Conservation (phyloP, 768 basidiomycete genomes). For the Lactifluus pinguis region DNA sequence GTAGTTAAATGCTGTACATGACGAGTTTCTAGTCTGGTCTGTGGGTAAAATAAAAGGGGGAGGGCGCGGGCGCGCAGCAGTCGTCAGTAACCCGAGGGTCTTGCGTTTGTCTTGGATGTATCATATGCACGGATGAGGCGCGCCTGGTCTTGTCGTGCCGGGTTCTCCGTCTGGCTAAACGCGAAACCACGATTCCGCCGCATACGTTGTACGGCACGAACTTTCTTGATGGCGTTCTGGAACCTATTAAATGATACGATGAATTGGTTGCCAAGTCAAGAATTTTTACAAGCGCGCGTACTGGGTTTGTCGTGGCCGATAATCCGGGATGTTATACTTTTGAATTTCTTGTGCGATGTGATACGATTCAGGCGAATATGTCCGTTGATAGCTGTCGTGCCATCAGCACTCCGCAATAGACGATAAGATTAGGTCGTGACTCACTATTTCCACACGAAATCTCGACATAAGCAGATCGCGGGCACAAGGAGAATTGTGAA, state of each 20-base stretch:
- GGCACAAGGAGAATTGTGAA: slow-evolving; percentile 81
- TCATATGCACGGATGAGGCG: slow-evolving; percentile 81
- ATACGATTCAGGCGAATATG: slow-evolving; percentile 86
- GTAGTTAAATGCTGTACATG: slow-evolving; percentile 14
- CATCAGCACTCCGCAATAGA: slow-evolving; percentile 9
- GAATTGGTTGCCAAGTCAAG: slow-evolving; percentile 9
- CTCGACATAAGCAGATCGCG: slow-evolving; percentile 72
- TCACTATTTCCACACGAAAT: slow-evolving; percentile 97
- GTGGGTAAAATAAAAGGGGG: not conserved
- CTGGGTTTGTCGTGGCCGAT: slow-evolving; percentile 96
- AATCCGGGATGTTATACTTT: slow-evolving; percentile 96
- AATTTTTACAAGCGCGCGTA: slow-evolving; percentile 35
- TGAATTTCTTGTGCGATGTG: slow-evolving; percentile 99
- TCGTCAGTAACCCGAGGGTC: slow-evolving; percentile 59
- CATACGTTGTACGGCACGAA: slow-evolving; percentile 97
- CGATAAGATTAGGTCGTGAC: slow-evolving; percentile 25
- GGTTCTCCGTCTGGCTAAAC: slow-evolving; percentile 92
- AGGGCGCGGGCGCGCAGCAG: not conserved
- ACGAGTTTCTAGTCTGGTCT: slow-evolving; percentile 6
- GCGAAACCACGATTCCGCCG: slow-evolving; percentile 94
- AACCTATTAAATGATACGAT: slow-evolving; percentile 43
- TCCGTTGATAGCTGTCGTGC: slow-evolving; percentile 67
- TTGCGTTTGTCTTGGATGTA: slow-evolving; percentile 63
- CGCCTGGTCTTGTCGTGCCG: slow-evolving; percentile 78
- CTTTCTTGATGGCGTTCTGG: slow-evolving; percentile 99